Conservation (phyloP, 2,329 filamentous ascomycete species). For the Fusarium lateritium region DNA sequence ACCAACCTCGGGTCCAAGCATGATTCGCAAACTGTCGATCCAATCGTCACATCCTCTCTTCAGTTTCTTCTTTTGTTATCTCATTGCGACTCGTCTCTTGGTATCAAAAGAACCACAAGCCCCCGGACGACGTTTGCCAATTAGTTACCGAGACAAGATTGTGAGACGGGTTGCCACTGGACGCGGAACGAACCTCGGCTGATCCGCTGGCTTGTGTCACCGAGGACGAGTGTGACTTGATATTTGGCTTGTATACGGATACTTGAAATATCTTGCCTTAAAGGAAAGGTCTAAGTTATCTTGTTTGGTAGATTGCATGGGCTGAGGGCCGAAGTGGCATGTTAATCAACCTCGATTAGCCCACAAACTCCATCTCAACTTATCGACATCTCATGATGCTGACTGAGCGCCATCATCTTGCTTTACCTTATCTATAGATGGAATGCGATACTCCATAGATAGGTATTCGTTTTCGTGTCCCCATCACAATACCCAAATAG, state of each 20-base stretch:
- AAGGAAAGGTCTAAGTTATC: background rate
- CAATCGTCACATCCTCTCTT: conserved; percentile 11
- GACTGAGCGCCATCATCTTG: background rate
- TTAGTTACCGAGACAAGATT: conserved; percentile 23
- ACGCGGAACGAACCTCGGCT: conserved; percentile 34
- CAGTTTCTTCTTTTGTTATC: conserved; percentile 24
- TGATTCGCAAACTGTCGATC: conserved; percentile 13
- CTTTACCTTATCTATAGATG: conserved; percentile 4
- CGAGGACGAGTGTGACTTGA: conserved; percentile 4
- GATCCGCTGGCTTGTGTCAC: conserved; percentile 26
- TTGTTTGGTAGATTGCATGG: background rate
- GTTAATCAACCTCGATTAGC: conserved; percentile 33
- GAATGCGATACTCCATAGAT: background rate
- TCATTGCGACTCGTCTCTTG: conserved; percentile 24
- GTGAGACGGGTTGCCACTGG: conserved; percentile 10
- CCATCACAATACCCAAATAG: background rate
- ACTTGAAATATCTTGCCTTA: background rate
- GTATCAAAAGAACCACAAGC: background rate
- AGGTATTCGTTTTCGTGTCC: conserved; percentile 26
- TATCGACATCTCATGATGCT: conserved; percentile 14
- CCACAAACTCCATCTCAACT: conserved; percentile 17
- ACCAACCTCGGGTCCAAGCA: background rate
- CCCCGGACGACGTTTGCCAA: conserved; percentile 3
- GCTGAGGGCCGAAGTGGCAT: conserved; percentile 24
- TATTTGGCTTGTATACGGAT: background rate